Conservation (phyloP, 805 yeast species). For the Pichia occidentalis region DNA sequence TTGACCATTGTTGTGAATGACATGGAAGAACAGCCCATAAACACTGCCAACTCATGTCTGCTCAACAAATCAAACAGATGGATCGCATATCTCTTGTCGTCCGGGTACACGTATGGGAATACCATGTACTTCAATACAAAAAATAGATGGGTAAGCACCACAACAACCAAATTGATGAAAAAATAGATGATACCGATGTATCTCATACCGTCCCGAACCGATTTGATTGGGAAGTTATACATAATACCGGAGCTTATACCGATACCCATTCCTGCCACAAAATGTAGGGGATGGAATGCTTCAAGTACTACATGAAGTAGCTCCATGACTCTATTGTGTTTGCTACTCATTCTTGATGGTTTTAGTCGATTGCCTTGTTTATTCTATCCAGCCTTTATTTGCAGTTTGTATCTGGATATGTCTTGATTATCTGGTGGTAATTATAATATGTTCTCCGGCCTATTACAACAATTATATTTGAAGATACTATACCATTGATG, state of each 20-base stretch:
- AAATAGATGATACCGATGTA: slow-evolving; percentile 56
- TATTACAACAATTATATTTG: too few relatives aligned
- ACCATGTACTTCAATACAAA: slow-evolving; percentile 35
- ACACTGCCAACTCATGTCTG: slow-evolving; percentile 46
- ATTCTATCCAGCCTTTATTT: too few relatives aligned
- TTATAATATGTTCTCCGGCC: too few relatives aligned
- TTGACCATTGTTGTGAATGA: slow-evolving; percentile 63
- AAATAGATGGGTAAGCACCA: slow-evolving; percentile 37
- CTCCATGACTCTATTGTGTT: not conserved
- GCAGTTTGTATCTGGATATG: too few relatives aligned
- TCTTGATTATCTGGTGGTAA: too few relatives aligned
- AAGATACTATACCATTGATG: too few relatives aligned
- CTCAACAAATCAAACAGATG: slow-evolving; percentile 24
- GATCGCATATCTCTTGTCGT: slow-evolving; percentile 15
- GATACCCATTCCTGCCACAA: slow-evolving; percentile 77
- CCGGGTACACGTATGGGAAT: slow-evolving; percentile 21
- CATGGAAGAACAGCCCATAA: slow-evolving; percentile 78
- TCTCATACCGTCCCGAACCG: slow-evolving; percentile 26
- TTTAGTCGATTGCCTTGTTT: too few relatives aligned
- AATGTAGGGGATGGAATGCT: slow-evolving; percentile 49
- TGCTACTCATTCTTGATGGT: not conserved
- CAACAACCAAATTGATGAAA: slow-evolving; percentile 46
- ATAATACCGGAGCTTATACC: slow-evolving; percentile 65
- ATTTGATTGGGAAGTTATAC: slow-evolving; percentile 57
- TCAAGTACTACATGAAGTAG: slow-evolving; percentile 8